Evolutionary conservation across 371 early-diverging fungal genomes (phyloP), one percentile per base, ranked within the genome.

Genomic region (Racocetra persica): DNA sequence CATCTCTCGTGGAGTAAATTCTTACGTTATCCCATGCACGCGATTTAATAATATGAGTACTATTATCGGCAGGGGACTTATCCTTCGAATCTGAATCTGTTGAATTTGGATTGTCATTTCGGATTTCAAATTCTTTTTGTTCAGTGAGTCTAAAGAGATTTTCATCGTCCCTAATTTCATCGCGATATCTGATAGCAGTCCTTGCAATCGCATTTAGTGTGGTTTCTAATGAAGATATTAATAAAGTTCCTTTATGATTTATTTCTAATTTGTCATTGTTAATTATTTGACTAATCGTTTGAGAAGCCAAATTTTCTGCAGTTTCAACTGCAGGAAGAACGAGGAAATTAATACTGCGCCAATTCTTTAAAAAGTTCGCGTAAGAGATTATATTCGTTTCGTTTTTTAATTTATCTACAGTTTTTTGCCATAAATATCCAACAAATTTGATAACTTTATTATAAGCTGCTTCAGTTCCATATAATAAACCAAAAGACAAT

Each of bases 1-100:
- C 59, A 59, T 59, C 24, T 59, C n/a, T 59, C n/a, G 59, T 59
- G 24, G 59, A 59, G 24, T 20, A 59, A 59, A 59, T 24, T n/a
- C 24, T 59, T 59, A 24, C 60, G 10, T 59, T n/a, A 24, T 59
- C 24, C 60, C 60, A 59, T 22, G 60, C n/a, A 59, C 60, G 60
- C n/a, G 60, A 59, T 20, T 59, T 24, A 10, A 59, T 22, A 13
- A 59, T 24, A 8, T 59, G 22, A 11, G 10, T 22, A 57, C 20
- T 20, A 57, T 57, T 57, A 57, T 8, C 24, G 24, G 20, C 13
- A 22, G 3, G 60, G 24, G n/a, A n/a, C 20, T 11, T 20, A 8
- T 20, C 7, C 20, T 11, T 59, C 1, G 24, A 32, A 32, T 32
- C 32, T 4, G 32, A 32, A 32, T 32, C 32, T 32, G 32, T 32